Evolutionary conservation across 1,284 basidiomycete species (phyloP).

Genomic region (Austroboletus novae-zelandiae): DNA sequence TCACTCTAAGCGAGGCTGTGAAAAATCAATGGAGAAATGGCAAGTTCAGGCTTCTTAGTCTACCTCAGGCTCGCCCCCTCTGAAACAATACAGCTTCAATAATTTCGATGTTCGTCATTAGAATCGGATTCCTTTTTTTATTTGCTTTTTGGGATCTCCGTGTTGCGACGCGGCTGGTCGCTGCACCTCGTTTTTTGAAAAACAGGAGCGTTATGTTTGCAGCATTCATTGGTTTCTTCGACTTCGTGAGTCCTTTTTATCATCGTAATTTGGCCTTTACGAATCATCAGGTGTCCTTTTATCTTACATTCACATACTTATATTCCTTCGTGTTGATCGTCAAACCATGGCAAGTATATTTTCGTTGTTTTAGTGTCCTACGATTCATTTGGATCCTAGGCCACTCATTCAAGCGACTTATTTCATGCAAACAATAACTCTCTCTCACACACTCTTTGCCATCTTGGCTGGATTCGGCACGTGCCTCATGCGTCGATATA

Average conservation of each 20-base stretch:
- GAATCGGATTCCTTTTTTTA: slow-evolving; percentile 43
- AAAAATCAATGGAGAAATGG: slow-evolving; percentile 46
- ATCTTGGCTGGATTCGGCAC: slow-evolving; percentile 59
- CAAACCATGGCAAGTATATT: slow-evolving; percentile 47
- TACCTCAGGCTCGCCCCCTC: not conserved
- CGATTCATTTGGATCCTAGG: slow-evolving; percentile 32
- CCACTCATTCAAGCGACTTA: slow-evolving; percentile 50
- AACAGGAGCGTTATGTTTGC: slow-evolving; percentile 62
- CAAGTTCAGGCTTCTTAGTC: slow-evolving; percentile 17
- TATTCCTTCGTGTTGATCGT: slow-evolving; percentile 62
- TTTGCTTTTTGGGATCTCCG: slow-evolving; percentile 51
- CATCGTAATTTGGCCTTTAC: not conserved
- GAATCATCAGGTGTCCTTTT: slow-evolving; percentile 55
- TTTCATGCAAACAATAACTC: slow-evolving; percentile 54
- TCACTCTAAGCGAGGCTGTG: slow-evolving; percentile 53
- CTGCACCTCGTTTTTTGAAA: slow-evolving; percentile 53
- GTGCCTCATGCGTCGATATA: slow-evolving; percentile 55
- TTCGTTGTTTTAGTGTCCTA: not conserved
- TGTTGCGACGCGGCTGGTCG: slow-evolving; percentile 49
- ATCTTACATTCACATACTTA: slow-evolving; percentile 58
- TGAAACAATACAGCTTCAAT: slow-evolving; percentile 43
- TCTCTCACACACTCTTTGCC: slow-evolving; percentile 65
- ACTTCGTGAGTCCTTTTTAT: slow-evolving; percentile 49
- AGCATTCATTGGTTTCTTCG: slow-evolving; percentile 65
- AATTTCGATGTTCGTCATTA: slow-evolving; percentile 55